Evolutionary conservation across 305 asterid species (phyloP).

Genomic region (Fraxinus albicans): DNA sequence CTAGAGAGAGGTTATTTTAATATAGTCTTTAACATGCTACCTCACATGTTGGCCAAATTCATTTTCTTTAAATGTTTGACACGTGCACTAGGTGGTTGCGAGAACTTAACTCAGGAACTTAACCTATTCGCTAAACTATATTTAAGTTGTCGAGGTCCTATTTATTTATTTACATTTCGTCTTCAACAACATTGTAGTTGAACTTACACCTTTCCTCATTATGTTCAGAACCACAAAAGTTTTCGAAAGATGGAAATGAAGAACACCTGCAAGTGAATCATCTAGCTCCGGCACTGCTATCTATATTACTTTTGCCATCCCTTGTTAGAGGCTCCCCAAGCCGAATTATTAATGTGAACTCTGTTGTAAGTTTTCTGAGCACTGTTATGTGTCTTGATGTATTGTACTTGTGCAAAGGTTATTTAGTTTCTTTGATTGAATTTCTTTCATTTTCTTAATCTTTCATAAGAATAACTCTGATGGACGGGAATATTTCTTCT

Average conservation of each 20-base stretch:
- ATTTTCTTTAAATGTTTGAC: not conserved
- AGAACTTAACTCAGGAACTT: not conserved
- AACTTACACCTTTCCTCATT: constrained; percentile 4
- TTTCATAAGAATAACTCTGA: constrained; percentile 10
- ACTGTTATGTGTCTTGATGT: not conserved
- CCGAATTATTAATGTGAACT: constrained; percentile 85
- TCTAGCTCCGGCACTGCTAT: constrained; percentile 92
- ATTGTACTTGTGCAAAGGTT: not conserved
- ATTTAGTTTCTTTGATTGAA: not conserved
- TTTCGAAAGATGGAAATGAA: constrained; percentile 84
- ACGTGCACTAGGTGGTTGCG: not conserved
- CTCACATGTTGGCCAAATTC: not conserved
- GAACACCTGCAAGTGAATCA: constrained; percentile 97
- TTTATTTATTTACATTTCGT: not conserved
- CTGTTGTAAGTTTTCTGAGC: constrained; percentile 61
- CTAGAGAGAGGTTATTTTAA: not conserved
- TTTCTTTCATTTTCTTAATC: not conserved
- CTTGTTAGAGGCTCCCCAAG: constrained; percentile 95
- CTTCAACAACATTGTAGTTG: not conserved
- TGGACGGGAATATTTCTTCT: not conserved
- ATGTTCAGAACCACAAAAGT: constrained; percentile 78
- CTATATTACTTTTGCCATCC: constrained; percentile 85
- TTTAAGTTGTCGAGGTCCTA: not conserved
- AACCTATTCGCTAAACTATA: not conserved
- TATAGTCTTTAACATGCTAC: not conserved